Percentiles rank a stretch among this genome's conserved stretches.
These are phyloP conservation scores for Aureobasidium pullulans DNA, from an alignment of 2,329 filamentous ascomycete species.

Conservation along the genomic window DNA sequence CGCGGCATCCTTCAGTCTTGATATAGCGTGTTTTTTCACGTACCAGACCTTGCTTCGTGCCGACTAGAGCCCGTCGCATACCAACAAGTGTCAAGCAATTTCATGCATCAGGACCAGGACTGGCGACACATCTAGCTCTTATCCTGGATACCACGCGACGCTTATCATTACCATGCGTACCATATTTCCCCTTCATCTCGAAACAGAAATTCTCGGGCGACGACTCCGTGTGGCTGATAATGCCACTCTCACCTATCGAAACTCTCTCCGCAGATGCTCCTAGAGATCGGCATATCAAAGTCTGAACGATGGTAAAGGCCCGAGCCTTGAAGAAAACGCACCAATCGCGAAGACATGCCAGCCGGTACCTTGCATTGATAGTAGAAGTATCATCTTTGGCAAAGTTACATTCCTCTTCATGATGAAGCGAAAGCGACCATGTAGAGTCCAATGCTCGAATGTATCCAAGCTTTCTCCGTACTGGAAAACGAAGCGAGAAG, in stretches of 20 bases:
- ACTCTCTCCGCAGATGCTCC: not conserved
- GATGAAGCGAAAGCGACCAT: not conserved
- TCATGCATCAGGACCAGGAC: not conserved
- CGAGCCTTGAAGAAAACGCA: not conserved
- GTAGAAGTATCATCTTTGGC: not conserved
- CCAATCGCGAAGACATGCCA: not conserved
- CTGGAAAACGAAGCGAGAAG: not conserved
- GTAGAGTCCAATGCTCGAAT: not conserved
- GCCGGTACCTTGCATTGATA: slow-evolving; percentile 1
- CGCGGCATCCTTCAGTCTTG: not conserved
- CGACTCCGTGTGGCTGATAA: not conserved
- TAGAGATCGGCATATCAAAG: not conserved
- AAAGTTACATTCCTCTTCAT: not conserved
- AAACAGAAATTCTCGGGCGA: not conserved
- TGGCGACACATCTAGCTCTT: not conserved
- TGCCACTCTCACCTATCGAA: not conserved
- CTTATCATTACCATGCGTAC: too few species aligned
- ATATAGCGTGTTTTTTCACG: not conserved
- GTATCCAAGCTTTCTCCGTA: not conserved
- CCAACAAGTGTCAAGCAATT: not conserved
- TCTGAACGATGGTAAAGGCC: not conserved
- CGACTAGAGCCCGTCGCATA: not conserved
- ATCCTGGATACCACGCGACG: too few species aligned
- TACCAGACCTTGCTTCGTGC: not conserved
- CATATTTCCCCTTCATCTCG: not conserved